phyloP scores from a whole-genome alignment of 2,329 filamentous ascomycete genomes.

The Fusarium buharicum region DNA sequence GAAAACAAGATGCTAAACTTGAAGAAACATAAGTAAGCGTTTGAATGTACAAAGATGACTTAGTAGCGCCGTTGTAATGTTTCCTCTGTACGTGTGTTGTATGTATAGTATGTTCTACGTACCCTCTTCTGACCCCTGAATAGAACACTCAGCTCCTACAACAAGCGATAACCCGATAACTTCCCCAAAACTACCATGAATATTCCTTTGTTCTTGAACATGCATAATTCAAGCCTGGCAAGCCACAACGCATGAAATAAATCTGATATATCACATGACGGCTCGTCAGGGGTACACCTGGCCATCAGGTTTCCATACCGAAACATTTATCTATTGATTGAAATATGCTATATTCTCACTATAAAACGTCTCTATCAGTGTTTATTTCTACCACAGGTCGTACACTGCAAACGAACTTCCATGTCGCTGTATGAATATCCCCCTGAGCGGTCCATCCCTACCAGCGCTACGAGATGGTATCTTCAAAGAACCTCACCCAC shows the following conservation, averaged over 20 bases:
- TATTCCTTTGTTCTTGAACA: neutral
- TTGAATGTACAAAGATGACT: too few relatives aligned
- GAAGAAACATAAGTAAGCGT: too few relatives aligned
- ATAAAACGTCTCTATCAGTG: neutral
- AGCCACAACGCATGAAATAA: neutral
- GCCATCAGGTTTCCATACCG: neutral
- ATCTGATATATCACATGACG: conserved; percentile 16
- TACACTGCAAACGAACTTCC: neutral
- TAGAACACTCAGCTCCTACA: neutral
- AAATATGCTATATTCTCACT: neutral
- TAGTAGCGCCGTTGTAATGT: too few relatives aligned
- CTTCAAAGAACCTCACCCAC: neutral
- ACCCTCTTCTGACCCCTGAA: neutral
- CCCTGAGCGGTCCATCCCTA: neutral
- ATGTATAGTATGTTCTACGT: neutral
- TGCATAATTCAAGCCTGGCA: neutral
- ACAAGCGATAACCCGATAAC: fast-evolving
- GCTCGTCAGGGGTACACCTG: neutral
- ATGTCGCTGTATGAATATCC: neutral
- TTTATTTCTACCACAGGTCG: neutral
- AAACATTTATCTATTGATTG: neutral
- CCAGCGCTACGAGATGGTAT: neutral
- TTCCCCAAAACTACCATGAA: fast-evolving
- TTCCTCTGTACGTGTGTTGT: neutral
- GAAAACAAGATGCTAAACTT: too few relatives aligned